Conservation (phyloP, 805 yeast species). For the Candida xiaguanensis region DNA sequence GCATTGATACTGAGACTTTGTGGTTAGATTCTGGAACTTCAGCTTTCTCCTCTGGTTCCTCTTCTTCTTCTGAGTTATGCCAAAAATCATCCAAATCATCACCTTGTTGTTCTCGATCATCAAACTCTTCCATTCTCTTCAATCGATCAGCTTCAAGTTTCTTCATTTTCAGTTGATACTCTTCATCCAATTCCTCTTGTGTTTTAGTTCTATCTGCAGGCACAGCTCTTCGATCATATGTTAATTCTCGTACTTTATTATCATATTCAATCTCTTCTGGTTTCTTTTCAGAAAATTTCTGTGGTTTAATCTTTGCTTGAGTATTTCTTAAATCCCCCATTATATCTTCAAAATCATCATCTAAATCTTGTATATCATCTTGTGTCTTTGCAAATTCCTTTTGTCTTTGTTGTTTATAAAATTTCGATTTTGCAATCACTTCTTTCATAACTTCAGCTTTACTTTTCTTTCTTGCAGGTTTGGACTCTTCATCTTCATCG, state of each 20-base stretch:
- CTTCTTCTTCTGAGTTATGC: conserved; percentile 51
- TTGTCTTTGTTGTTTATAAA: conserved; percentile 73
- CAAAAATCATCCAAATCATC: conserved; percentile 72
- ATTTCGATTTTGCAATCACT: conserved; percentile 77
- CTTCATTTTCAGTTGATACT: conserved; percentile 56
- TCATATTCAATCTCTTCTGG: conserved; percentile 54
- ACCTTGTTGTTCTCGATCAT: conserved; percentile 51
- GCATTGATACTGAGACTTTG: conserved; percentile 21
- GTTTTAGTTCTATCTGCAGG: conserved; percentile 83
- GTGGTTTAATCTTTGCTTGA: conserved; percentile 11
- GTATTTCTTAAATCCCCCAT: conserved; percentile 48
- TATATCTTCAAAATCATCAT: conserved; percentile 69
- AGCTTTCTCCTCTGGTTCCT: conserved; percentile 38
- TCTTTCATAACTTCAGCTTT: conserved; percentile 86
- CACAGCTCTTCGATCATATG: conserved; percentile 69
- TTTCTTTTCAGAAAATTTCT: conserved; percentile 26
- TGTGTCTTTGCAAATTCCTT: conserved; percentile 55
- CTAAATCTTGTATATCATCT: conserved; percentile 61
- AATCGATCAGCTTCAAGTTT: conserved; percentile 64
- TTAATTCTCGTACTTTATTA: conserved; percentile 59
- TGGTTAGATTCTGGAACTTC: conserved; percentile 8
- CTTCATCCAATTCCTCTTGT: conserved; percentile 61
- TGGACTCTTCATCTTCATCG: conserved; percentile 32
- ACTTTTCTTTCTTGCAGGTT: conserved; percentile 61
- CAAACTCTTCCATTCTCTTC: conserved; percentile 73